Evolutionary conservation across 192 early-diverging fungal species (phyloP), one percentile per base, ranked within the genome.

Genomic region (Backusella tarrabulga): DNA sequence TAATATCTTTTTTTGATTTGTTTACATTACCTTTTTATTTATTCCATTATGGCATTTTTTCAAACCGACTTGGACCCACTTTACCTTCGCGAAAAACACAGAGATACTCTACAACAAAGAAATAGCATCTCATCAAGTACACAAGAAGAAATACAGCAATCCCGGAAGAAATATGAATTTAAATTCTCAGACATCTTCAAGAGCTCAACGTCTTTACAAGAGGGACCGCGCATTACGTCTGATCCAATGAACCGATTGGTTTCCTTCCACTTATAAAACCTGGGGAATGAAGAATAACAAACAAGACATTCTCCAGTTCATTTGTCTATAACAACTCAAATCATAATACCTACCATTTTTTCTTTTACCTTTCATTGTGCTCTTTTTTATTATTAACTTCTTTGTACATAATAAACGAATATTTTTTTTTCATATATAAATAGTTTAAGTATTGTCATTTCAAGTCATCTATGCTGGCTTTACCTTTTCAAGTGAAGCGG

Each of bases 211-310:
- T 63, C 56, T 63, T 63, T 63, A 29, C 56, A 63, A 63, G 56
- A 63, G 4, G 56, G 11, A 63, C 56, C 56, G 9, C 56, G 56
- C 26, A 23, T 12, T 63, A 63, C 56, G 12, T 63, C 56, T 29
- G 56, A 63, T 63, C 56, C 56, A 63, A 63, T 63, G 56, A 63
- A 63, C 56, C 56, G 56, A 63, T 29, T 63, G 21, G 56, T 63
- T 29, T 63, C 56, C n/a, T 63, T 63, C 26, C 56, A 63, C 12
- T 12, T 63, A 63, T 63, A 63, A 63, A 63, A 29, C 26, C 23
- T 63, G 21, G 56, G 9, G 23, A 63, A 63, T 63, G 56, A 63
- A 63, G 23, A 11, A 63, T 29, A 63, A 63, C 56, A 63, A 63
- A 63, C 23, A 63, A 12, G 56, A 26, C 56, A 63, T 63, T 63